Base-by-base conservation (phyloP, 768 basidiomycete genomes). In the Naganishia vaughanmartiniae region DNA sequence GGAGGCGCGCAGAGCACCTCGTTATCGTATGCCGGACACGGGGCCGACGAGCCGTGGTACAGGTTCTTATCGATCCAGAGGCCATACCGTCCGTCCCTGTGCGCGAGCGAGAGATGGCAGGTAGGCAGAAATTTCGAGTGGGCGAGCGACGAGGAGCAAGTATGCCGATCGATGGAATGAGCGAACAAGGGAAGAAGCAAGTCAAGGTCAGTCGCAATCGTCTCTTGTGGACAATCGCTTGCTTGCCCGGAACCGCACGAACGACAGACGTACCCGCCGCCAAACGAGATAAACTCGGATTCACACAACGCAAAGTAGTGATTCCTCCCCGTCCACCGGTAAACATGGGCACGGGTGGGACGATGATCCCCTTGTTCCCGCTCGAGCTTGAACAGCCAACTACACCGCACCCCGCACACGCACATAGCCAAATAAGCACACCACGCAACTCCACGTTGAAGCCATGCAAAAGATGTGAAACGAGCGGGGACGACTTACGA, bases 261-360 rank as follows among this genome's bases (percentile, higher is more conserved):
- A 7, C 24, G 12, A 51, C n/a, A 21, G 28, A 85, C 90, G 69
- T 72, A 93, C 92, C 94, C 94, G 74, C 94, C 94, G 15, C 93
- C 94, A 76, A 95, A 92, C 0, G 91, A 92, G 71, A 96, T 84
- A 74, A 86, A 92, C 19, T 85, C 87, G 0, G 86, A 82, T 75
- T 94, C 91, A 80, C 92, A 93, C 9, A 95, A 84, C 26, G 91
- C 88, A 48, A 96, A 89, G 76, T 97, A 97, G 66, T 89, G 88
- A 78, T 98, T 99, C 79, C 83, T 87, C 3, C 92, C 93, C 0
- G 93, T 94, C 88, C 80, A 81, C 4, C 68, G 58, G 67, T 76
- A 81, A 17, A 76, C 71, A 19, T 57, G 63, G 5, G 72, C 65
- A 3, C 45, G 34, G 39, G 48, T 36, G 3, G 6, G 48, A 51